Evolutionary conservation across 2,329 filamentous ascomycete genomes (phyloP), one percentile per base, ranked within the genome.

Genomic region (Ceratocystis smalleyi): DNA sequence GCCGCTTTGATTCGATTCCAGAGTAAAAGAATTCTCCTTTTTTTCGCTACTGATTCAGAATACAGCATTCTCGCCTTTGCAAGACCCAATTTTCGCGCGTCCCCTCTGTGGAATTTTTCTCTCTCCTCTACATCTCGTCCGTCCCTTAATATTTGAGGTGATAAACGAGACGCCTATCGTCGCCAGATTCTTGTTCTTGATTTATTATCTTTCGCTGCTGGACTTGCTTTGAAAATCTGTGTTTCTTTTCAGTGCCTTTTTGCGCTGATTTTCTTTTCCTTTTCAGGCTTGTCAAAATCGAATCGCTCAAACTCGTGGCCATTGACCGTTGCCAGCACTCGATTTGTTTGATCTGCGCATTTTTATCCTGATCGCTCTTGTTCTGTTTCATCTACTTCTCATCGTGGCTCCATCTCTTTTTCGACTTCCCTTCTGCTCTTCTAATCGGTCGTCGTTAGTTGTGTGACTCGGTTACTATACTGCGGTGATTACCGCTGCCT

Each of bases 1-100:
- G 30, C 49, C 49, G 49, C 45, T 55, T 55, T 63, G 51, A 59
- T 55, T 40, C 62, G 15, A 49, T 40, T 63, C 47, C 32, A 22
- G 45, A 7, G 45, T 6, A 12, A 49, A 10, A 19, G 24, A 49
- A 45, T 43, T 60, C 32, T 43, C 40, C 35, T 47, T 47, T 61
- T 61, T 61, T 61, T 61, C 32, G 43, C 12, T 60, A 32, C 24
- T 22, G 12, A 17, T 30, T 55, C 24, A 8, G 19, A 47, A 19
- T 2, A 47, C 19, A 47, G 15, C 17, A 19, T 49, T 49, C 22
- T 49, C 19, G n/a, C 19, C 45, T 49, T 49, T 49, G n/a, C 45
- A n/a, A 49, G 45, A 19, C 45, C 45, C 45, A 4, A 49, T 49
- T 49, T 49, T 49, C 7, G 45, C 45, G 45, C 45, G 19, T 47